Base-by-base conservation (phyloP, 2,329 filamentous ascomycete genomes). In the Verticillium klebahnii region DNA sequence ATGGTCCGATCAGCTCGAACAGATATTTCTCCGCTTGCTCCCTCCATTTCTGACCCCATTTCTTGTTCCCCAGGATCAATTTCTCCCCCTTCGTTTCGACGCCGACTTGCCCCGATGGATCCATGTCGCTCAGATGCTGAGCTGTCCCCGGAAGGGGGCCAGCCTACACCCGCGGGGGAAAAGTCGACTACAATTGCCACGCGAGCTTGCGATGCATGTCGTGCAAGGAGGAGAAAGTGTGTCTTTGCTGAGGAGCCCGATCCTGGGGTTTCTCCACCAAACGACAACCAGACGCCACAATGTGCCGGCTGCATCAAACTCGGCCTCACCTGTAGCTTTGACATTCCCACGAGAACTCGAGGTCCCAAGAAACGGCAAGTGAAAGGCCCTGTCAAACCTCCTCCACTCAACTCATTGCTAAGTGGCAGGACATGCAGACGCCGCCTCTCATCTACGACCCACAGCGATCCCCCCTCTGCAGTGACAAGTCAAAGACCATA, bases 291-390 rank as follows among this genome's bases (percentile, higher is more conserved):
- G 29, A 29, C 37, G 14, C 57, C 31, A 11, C 66, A 65, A 40
- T 69, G 67, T 29, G 59, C 61, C 6, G 65, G 65, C 25, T 69
- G 67, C 31, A 11, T 59, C 15, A 63, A 62, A n/a, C 66, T 69
- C 6, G 67, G 67, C 3, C 65, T 69, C 12, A 45, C 57, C 6
- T 69, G 67, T 39, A 69, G 66, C 56, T 69, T 70, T 56, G 61
- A 63, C 9, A 66, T 69, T 29, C 68, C 68, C 11, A 69, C 68
- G 6, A 62, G 68, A 31, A 63, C 67, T 14, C 61, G 68, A 11
- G 68, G 68, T 1, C 68, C 68, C 1, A 56, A 56, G 4, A 70
- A 69, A 60, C 65, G 34, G 34, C 14, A 36, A 36, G 34, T 36
- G 14, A 36, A 36, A 9, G 34, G 1, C 2, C 34, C 29, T 29